phyloP scores from a whole-genome alignment of 352 stramenopile species.

The Pythium volutum region DNA sequence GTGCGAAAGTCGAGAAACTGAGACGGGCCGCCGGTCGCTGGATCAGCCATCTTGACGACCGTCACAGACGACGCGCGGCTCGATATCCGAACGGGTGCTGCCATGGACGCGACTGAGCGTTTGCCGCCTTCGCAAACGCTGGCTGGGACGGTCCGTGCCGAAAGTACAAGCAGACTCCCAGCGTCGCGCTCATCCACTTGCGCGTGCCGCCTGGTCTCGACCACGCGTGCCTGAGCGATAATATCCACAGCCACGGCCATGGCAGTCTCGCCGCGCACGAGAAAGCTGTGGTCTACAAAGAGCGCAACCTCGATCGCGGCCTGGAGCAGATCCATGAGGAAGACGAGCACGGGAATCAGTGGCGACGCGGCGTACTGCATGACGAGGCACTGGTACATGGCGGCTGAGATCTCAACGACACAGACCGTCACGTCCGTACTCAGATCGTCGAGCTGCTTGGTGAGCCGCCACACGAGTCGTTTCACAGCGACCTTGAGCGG shows the following conservation, averaged over 20 bases:
- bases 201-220: background rate
- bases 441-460: conserved; percentile 17
- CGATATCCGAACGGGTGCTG: too few relatives aligned
- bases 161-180: background rate
- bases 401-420: conserved; percentile 15
- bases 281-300: conserved; percentile 14
- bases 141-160: background rate
- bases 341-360: conserved; percentile 3
- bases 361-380: conserved; percentile 13
- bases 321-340: conserved; percentile 11
- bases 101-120: too few relatives aligned
- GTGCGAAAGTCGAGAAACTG: conserved; percentile 15
- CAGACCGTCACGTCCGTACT: conserved; percentile 20
- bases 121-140: too few relatives aligned
- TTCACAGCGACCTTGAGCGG: conserved; percentile 17
- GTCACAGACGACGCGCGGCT: too few relatives aligned
- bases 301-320: conserved; percentile 7
- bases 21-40: too few relatives aligned
- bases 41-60: too few relatives aligned
- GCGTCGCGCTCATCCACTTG: background rate
- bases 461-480: conserved; percentile 4
- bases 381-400: conserved; percentile 16
- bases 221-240: conserved; percentile 4
- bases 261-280: conserved; percentile 11
- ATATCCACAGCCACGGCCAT: conserved; percentile 12